Evolutionary conservation across 192 early-diverging fungal species (phyloP).

Genomic region (Nowakowskiella sp.): DNA sequence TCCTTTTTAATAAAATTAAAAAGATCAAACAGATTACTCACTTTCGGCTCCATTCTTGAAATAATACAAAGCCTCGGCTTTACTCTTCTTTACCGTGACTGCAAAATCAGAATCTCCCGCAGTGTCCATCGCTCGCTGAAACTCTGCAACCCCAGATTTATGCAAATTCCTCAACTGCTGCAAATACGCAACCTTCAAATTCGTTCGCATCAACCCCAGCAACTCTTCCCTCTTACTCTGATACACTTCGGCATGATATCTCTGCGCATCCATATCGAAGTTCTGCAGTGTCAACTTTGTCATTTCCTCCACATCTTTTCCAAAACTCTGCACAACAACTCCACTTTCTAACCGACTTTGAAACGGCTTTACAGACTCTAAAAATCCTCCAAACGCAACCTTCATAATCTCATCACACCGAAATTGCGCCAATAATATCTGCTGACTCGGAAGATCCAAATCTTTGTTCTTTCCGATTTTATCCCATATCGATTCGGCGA

Average conservation of each 20-base stretch:
- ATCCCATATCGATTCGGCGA: conserved; percentile 91
- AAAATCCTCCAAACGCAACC: conserved; percentile 63
- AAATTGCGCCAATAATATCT: conserved; percentile 94
- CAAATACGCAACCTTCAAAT: conserved; percentile 69
- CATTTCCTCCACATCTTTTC: conserved; percentile 49
- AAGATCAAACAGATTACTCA: conserved; percentile 5
- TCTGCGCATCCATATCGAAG: conserved; percentile 84
- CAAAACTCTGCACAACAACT: conserved; percentile 68
- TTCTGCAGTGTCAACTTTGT: too few relatives aligned
- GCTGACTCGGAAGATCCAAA: conserved; percentile 95
- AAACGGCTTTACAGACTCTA: conserved; percentile 50
- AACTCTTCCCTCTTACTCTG: conserved; percentile 77
- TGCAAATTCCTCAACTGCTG: conserved; percentile 83
- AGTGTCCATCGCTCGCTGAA: conserved; percentile 26
- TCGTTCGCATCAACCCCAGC: conserved; percentile 63
- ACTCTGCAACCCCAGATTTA: conserved; percentile 28
- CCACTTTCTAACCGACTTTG: conserved; percentile 69
- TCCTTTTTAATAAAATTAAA: conserved; percentile 2
- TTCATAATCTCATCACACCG: conserved; percentile 94
- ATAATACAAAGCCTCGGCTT: conserved; percentile 35
- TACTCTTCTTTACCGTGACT: conserved; percentile 25
- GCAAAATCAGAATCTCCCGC: conserved; percentile 56
- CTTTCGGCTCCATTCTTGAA: conserved; percentile 46
- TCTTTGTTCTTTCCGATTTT: conserved; percentile 93
- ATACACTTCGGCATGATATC: conserved; percentile 87